Base-by-base conservation (phyloP, 768 basidiomycete genomes). In the Leucosporidium yakuticum region DNA sequence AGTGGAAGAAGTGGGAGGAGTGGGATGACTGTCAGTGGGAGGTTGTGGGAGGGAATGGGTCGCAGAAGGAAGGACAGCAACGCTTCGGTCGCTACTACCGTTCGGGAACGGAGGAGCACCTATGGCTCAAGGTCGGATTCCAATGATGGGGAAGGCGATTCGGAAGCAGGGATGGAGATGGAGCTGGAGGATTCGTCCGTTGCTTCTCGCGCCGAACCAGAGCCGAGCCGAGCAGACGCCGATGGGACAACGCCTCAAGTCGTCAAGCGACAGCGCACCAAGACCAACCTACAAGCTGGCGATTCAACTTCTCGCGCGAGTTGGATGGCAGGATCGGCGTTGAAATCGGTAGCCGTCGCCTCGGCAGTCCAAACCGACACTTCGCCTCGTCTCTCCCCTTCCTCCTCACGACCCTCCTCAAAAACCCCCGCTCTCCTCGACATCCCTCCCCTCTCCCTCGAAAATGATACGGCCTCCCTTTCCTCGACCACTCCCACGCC, bases 1-100 rank as follows among this genome's bases (percentile, higher is more conserved):
- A 64, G 54, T 36, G 57, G 57, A 15, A 7, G 63, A 11, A 58
- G 54, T n/a, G 57, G 56, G 29, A 21, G 60, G 19, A 59, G 60
- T 32, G 56, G 14, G 19, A 36, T 50, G 27, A 47, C 54, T 9
- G 27, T 32, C 29, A 29, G 53, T 0, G 27, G 21, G 12, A 63
- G 54, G 25, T 8, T 25, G 17, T 17, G 55, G 25, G 55, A 32
- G 4, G 21, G 29, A 8, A 32, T 12, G 34, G 53, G 25, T 9
- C 19, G 29, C 17, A 27, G 34, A 15, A 17, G 51, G 17, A 21
- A 25, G 9, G 50, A 53, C 9, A 53, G 61, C 27, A 36, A 65
- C 58, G 51, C 47, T n/a, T 36, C 32, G 21, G 68, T 67, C 39
- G 49, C 55, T 34, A 62, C 66, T 5, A 71, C n/a, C 4, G 51